Conservation (phyloP, 768 basidiomycete species). For the Phlegmacium glaucopus region DNA sequence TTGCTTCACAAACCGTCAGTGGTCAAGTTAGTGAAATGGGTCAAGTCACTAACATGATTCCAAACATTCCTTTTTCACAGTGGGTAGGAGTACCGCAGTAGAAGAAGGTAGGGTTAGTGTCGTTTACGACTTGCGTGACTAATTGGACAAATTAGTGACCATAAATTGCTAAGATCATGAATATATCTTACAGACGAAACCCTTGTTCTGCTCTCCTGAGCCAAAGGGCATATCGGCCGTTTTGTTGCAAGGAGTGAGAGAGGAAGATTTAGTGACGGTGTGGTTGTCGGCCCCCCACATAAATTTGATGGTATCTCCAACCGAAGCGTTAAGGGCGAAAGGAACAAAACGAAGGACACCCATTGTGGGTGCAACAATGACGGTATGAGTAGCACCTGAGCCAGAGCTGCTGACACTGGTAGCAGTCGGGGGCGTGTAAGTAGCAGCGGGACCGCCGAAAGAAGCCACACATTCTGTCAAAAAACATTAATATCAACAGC, state of each 20-base stretch:
- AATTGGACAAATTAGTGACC: conserved; percentile 9
- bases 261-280: conserved; percentile 79
- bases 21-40: not conserved
- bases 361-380: conserved; percentile 74
- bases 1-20: conserved; percentile 36
- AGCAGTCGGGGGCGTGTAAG: conserved; percentile 28
- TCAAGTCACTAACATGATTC: conserved; percentile 50
- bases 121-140: conserved; percentile 72
- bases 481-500: not conserved
- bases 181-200: conserved; percentile 54
- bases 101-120: conserved; percentile 71
- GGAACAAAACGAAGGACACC: conserved; percentile 76
- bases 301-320: conserved; percentile 75
- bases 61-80: conserved; percentile 85
- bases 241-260: conserved; percentile 71
- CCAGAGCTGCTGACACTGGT: conserved; percentile 37
- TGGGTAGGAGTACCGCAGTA: conserved; percentile 70
- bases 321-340: conserved; percentile 69
- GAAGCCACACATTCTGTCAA: conserved; percentile 59
- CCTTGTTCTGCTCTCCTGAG: conserved; percentile 60
- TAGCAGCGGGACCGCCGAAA: conserved; percentile 40
- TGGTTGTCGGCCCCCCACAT: conserved; percentile 78
- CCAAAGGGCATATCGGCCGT: conserved; percentile 54
- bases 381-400: conserved; percentile 62
- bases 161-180: not conserved